Percentiles rank a stretch among this genome's conserved stretches.
Evolutionary conservation across 805 yeast species (phyloP).

Genomic region (Komagataella phaffii): DNA sequence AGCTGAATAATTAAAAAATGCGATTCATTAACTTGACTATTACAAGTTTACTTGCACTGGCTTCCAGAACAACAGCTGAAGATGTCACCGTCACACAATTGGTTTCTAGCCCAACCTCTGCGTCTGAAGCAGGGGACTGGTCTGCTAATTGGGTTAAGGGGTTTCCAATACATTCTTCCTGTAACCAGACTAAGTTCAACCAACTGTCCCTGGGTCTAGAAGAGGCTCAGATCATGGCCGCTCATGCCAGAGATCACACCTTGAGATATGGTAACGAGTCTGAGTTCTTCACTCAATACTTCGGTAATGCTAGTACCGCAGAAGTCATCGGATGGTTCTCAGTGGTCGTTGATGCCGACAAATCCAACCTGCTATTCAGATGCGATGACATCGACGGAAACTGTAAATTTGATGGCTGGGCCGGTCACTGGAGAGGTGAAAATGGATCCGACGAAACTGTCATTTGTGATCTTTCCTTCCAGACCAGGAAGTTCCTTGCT

Average conservation of each 20-base stretch:
- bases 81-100: neutral
- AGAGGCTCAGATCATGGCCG: constrained; percentile 15
- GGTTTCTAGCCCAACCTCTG: neutral
- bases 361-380: constrained; percentile 16
- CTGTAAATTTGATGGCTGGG: constrained; percentile 20
- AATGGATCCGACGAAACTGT: constrained; percentile 20
- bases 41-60: neutral
- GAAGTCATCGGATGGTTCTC: constrained; percentile 19
- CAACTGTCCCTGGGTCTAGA: constrained; percentile 10
- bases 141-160: neutral
- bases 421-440: constrained; percentile 22
- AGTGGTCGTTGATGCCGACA: constrained; percentile 14
- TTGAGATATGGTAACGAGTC: constrained; percentile 16
- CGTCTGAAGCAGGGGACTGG: neutral
- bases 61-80: neutral
- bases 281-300: constrained; percentile 16
- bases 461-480: constrained; percentile 20
- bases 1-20: too few species aligned
- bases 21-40: too few species aligned
- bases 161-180: neutral
- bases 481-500: constrained; percentile 12
- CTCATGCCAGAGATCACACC: constrained; percentile 19
- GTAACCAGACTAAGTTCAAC: neutral
- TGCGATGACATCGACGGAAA: constrained; percentile 22
- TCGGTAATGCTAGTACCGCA: constrained; percentile 18